Evolutionary conservation across 495 filamentous ascomycete genomes (phyloP).

Genomic region (Articulospora tetracladia): DNA sequence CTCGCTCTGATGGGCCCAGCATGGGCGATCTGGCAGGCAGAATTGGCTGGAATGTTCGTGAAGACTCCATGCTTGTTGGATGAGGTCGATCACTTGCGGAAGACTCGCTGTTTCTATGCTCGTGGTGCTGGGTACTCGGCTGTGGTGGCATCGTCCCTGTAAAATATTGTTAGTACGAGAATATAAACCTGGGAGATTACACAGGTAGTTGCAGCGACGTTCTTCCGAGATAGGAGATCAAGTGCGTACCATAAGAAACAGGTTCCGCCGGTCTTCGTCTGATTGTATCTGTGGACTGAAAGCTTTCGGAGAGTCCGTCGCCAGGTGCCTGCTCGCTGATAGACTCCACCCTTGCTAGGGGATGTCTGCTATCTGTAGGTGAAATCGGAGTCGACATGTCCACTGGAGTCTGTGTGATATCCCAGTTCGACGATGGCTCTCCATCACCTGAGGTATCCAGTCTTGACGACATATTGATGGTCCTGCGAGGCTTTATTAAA

Average conservation of each 20-base stretch:
- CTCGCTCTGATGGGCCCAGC: conserved; percentile 48
- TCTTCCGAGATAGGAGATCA: background rate
- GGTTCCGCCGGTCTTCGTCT: conserved; percentile 36
- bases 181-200: background rate
- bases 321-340: conserved; percentile 18
- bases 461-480: conserved; percentile 15
- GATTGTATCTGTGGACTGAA: conserved; percentile 44
- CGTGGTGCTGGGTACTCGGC: background rate
- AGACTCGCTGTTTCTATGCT: conserved; percentile 22
- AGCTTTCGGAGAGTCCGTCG: conserved; percentile 29
- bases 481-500: background rate
- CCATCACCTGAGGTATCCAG: background rate
- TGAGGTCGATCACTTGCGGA: conserved; percentile 17
- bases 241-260: conserved; percentile 29
- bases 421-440: background rate
- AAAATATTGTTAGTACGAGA: conserved; percentile 4
- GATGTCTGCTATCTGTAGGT: conserved; percentile 26
- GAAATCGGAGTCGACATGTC: conserved; percentile 26
- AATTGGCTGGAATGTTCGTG: conserved; percentile 19
- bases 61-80: conserved; percentile 21
- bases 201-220: background rate
- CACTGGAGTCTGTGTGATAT: conserved; percentile 2
- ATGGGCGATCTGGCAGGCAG: conserved; percentile 40
- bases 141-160: conserved; percentile 33
- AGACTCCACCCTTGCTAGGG: conserved; percentile 27